Conservation (phyloP, 768 basidiomycete genomes). For the Lentinus brumalis region DNA sequence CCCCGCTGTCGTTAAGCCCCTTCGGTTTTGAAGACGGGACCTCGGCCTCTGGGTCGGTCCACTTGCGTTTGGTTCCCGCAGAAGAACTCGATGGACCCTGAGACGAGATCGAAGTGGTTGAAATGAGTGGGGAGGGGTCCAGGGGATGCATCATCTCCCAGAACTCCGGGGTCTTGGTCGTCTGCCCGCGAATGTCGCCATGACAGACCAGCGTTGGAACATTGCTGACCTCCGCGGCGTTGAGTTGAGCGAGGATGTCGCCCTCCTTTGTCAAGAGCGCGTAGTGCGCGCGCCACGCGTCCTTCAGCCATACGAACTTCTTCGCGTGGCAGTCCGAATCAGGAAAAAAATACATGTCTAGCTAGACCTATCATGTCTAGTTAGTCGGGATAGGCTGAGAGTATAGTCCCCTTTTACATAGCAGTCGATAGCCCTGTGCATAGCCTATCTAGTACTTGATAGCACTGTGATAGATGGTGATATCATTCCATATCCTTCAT, state of each 20-base stretch:
- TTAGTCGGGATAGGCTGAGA: too few relatives aligned
- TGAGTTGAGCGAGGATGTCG: neutral
- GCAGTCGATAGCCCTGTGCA: too few relatives aligned
- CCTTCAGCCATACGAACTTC: slow-evolving; percentile 11
- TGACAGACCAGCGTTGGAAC: slow-evolving; percentile 7
- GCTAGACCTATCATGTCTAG: too few relatives aligned
- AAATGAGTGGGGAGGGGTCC: too few relatives aligned
- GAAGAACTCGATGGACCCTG: neutral
- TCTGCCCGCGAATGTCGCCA: slow-evolving; percentile 3
- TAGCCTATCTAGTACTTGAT: too few relatives aligned
- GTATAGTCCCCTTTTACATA: too few relatives aligned
- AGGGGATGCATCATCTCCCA: too few relatives aligned
- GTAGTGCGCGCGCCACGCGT: slow-evolving; percentile 7
- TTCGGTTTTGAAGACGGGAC: neutral
- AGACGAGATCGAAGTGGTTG: neutral
- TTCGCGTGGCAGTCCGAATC: neutral
- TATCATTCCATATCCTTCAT: too few relatives aligned
- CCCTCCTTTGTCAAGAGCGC: slow-evolving; percentile 2
- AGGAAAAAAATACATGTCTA: neutral
- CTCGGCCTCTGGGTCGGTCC: neutral
- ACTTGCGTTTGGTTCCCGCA: neutral
- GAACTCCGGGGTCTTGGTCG: neutral
- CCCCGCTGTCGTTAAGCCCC: neutral
- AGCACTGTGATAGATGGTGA: too few relatives aligned
- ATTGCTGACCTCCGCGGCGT: neutral